These are phyloP conservation scores for Perkinsus marinus DNA, from an alignment of 169 alveolate genomes.

Conservation along the genomic window DNA sequence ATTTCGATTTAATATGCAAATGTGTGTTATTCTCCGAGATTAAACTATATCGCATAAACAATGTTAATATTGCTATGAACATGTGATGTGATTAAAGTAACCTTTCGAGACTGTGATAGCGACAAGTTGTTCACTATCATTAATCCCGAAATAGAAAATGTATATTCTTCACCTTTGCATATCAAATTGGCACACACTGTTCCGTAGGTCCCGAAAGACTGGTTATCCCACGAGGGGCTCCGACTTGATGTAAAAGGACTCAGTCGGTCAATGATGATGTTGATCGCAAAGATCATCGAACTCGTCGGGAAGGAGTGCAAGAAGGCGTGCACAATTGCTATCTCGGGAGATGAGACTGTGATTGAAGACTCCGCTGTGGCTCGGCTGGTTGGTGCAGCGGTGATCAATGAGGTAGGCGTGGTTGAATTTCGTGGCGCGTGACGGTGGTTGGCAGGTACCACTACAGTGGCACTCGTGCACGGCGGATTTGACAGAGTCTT, in stretches of 20 bases:
- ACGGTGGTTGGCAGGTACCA: not conserved
- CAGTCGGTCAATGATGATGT: not conserved
- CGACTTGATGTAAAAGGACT: not conserved
- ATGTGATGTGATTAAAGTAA: no score
- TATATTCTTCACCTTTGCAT: no score
- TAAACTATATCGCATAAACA: no score
- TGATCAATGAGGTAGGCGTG: not conserved
- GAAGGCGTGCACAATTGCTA: not conserved
- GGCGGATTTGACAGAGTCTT: not conserved
- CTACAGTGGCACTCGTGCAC: not conserved
- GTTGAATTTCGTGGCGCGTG: no score
- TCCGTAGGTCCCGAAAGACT: no score
- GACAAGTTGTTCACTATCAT: no score
- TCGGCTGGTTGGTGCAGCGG: not conserved
- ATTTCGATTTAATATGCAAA: no score
- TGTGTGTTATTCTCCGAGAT: no score
- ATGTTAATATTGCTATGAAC: no score
- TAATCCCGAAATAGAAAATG: no score
- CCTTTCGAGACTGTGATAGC: no score
- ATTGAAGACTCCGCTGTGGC: not conserved
- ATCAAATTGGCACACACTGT: no score
- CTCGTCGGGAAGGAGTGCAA: not conserved
- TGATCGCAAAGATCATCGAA: not conserved
- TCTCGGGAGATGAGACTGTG: not conserved
- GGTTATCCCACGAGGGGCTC: not conserved